phyloP scores from a whole-genome alignment of 257 asterid genomes.

The Capsicum chinense region DNA sequence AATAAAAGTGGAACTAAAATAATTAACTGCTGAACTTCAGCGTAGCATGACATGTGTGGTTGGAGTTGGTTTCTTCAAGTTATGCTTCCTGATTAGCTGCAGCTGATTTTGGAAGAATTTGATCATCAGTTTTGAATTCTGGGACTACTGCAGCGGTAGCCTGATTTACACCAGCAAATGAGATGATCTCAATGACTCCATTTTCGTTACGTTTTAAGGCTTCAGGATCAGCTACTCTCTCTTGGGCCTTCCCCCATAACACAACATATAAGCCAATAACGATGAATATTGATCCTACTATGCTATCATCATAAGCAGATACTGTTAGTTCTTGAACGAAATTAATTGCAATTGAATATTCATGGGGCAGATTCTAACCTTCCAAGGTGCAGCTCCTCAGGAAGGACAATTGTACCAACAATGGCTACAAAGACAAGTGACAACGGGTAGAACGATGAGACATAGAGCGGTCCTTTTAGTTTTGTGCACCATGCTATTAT shows the following conservation, averaged over 20 bases:
- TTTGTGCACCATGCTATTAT: constrained; percentile 40
- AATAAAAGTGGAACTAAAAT: neutral
- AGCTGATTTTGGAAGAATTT: constrained; percentile 21
- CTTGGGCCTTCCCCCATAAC: constrained; percentile 47
- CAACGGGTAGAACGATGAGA: constrained; percentile 43
- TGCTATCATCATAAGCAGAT: constrained; percentile 25
- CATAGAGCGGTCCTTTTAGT: constrained; percentile 48
- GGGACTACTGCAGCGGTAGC: constrained; percentile 21
- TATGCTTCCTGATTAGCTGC: constrained; percentile 24
- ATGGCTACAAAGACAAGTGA: constrained; percentile 44
- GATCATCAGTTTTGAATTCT: neutral
- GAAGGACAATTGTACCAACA: constrained; percentile 41
- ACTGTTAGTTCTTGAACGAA: neutral
- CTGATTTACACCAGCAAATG: constrained; percentile 20
- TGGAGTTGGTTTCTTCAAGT: neutral
- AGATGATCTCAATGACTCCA: constrained; percentile 28
- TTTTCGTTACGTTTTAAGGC: neutral
- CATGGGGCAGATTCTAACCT: constrained; percentile 35
- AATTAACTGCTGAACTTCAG: neutral
- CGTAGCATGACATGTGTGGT: neutral
- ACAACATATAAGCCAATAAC: constrained; percentile 39
- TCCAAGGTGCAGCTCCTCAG: constrained; percentile 45
- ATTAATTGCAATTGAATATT: neutral
- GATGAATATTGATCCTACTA: constrained; percentile 45
- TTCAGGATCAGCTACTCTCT: constrained; percentile 9